Evolutionary conservation across 2,329 filamentous ascomycete genomes (phyloP).

Genomic region (Alternaria arbusti): DNA sequence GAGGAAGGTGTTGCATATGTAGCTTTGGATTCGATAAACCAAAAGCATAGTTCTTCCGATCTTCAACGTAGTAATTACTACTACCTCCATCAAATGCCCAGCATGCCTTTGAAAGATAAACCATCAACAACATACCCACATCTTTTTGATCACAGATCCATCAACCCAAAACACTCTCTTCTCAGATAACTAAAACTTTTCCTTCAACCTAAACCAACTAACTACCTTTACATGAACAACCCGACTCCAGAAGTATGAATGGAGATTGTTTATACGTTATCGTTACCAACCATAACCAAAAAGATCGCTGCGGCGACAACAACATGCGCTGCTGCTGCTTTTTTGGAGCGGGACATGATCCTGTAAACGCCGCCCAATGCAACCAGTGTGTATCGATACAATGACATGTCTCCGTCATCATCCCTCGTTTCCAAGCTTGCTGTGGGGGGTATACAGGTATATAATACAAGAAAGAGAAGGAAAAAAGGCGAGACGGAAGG

Average conservation of each 20-base stretch:
- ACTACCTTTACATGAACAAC: neutral
- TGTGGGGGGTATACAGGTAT: constrained; percentile 18
- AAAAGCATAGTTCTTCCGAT: neutral
- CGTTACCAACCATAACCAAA: neutral
- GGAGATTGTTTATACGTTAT: neutral
- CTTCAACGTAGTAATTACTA: neutral
- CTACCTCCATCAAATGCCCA: neutral
- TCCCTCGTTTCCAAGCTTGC: constrained; percentile 1
- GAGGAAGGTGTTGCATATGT: neutral
- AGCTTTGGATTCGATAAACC: neutral
- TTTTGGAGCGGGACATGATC: neutral
- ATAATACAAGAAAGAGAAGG: constrained; percentile 18
- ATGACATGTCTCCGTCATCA: neutral
- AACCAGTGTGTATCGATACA: constrained; percentile 18
- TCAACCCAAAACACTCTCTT: neutral
- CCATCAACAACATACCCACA: neutral
- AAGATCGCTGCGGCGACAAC: neutral
- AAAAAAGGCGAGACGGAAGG: neutral
- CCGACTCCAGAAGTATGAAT: neutral
- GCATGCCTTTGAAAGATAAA: neutral
- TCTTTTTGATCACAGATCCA: neutral
- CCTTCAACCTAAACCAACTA: neutral
- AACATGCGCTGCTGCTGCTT: neutral
- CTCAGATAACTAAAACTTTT: neutral
- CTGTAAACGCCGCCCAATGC: constrained; percentile 13